phyloP scores from a whole-genome alignment of 2,329 filamentous ascomycete genomes.

The Cordyceps militaris region DNA sequence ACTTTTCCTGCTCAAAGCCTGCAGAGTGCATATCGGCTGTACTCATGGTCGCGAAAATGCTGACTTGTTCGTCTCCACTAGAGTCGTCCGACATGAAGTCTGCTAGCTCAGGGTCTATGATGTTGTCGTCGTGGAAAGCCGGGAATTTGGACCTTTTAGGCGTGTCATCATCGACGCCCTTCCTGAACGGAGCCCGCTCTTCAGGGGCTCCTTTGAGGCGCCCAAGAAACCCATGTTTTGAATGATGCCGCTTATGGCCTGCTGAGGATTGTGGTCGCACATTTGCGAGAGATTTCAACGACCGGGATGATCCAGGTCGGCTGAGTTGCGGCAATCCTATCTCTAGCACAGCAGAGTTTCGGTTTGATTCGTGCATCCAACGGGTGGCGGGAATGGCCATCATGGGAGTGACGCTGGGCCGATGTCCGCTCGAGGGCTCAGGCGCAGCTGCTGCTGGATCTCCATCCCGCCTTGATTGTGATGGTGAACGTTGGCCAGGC shows the following conservation, averaged over 20 bases:
- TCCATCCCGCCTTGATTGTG: slow-evolving; percentile 30
- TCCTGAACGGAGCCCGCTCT: slow-evolving; percentile 83
- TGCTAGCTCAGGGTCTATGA: slow-evolving; percentile 93
- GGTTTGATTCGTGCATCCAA: slow-evolving; percentile 66
- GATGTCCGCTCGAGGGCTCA: slow-evolving; percentile 38
- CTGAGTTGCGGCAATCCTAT: slow-evolving; percentile 78
- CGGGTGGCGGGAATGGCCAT: slow-evolving; percentile 64
- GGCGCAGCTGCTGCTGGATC: slow-evolving; percentile 27
- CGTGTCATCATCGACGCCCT: slow-evolving; percentile 58
- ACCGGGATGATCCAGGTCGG: slow-evolving; percentile 89
- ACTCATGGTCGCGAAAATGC: slow-evolving; percentile 71
- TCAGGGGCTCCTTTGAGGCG: slow-evolving; percentile 66
- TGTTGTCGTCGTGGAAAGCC: slow-evolving; percentile 97
- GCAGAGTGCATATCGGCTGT: slow-evolving; percentile 56
- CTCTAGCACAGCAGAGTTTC: slow-evolving; percentile 83
- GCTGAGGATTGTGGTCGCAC: slow-evolving; percentile 66
- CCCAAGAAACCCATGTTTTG: slow-evolving; percentile 75
- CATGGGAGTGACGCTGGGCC: slow-evolving; percentile 58
- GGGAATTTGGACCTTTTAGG: slow-evolving; percentile 62
- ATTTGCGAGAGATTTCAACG: slow-evolving; percentile 65
- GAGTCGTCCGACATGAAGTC: slow-evolving; percentile 95
- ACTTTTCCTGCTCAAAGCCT: slow-evolving; percentile 66
- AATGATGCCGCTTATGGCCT: slow-evolving; percentile 77
- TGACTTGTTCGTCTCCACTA: slow-evolving; percentile 86
- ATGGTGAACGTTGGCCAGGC: slow-evolving; percentile 28